Base-by-base conservation (phyloP, 1,284 basidiomycete species). In the Phellinidium pouzarii region DNA sequence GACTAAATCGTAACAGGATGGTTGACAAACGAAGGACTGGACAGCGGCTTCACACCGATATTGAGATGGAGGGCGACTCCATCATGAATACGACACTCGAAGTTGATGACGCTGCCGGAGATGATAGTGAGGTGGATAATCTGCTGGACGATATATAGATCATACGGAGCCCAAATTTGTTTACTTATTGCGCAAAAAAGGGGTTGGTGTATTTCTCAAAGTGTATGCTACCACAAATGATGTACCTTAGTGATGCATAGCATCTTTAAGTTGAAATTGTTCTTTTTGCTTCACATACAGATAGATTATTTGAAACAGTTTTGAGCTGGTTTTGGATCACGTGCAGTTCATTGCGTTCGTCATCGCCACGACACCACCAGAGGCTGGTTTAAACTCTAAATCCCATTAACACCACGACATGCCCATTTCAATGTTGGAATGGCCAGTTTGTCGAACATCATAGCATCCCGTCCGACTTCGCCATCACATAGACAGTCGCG, bases 91-190 rank as follows among this genome's bases (percentile, higher is more conserved):
- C 44, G 23, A 48, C 42, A 6, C 19, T 49, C 26, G 50, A 48
- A 19, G 54, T 25, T 5, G 44, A 34, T 19, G 54, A 56, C 3
- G 58, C 56, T 11, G 54, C 56, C 14, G 62, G 56, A 14, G 62
- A 62, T 36, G 62, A 61, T n/a, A 57, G 56, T 6, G 62, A 61
- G 41, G 61, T 61, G 19, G 62, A 60, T 37, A 59, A 55, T 11
- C 29, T 61, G 51, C 49, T 61, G 25, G 60, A 44, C 22, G 52
- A 49, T 22, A 20, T 53, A 9, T 46, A 22, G 27, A 46, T 22
- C 8, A n/a, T 14, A 17, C 19, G 37, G n/a, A 40, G n/a, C n/a
- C 12, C 7, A 17, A 11, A 7, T 7, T 40, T 14, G 14, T 40
- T 38, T 38, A 7, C 19, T 17, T 19, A 40, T 3, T 40, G 37